phyloP scores from a whole-genome alignment of 768 basidiomycete species.

The Mycena vulgaris region DNA sequence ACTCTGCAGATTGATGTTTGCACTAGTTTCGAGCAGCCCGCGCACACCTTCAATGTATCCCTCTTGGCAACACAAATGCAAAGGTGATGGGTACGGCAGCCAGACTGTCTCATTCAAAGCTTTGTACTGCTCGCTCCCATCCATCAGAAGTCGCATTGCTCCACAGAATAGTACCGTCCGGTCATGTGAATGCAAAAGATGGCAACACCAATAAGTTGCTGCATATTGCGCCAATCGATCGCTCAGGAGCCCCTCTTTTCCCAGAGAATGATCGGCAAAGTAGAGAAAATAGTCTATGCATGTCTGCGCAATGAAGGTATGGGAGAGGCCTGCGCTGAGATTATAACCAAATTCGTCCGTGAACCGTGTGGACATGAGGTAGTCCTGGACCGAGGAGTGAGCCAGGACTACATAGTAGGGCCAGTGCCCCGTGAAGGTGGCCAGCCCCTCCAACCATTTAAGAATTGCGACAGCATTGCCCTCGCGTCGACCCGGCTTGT shows the following conservation, averaged over 20 bases:
- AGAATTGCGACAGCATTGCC: background rate
- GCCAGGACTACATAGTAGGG: background rate
- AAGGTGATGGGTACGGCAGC: background rate
- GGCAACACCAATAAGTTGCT: background rate
- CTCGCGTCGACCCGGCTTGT: background rate
- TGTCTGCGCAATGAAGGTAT: slow-evolving; percentile 1
- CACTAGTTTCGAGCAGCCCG: background rate
- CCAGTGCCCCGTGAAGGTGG: background rate
- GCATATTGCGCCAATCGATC: slow-evolving; percentile 11
- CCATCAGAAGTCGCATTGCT: slow-evolving; percentile 1
- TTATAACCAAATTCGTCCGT: background rate
- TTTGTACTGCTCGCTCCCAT: background rate
- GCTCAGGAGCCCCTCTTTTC: background rate
- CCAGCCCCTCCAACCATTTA: slow-evolving; percentile 6
- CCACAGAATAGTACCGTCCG: background rate
- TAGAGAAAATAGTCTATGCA: slow-evolving; percentile 17
- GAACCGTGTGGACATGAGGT: background rate
- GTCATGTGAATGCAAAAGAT: no score
- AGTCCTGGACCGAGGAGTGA: no score
- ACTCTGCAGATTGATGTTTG: background rate
- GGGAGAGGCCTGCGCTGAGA: background rate
- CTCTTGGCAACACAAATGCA: background rate
- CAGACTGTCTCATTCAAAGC: background rate
- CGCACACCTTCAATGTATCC: background rate
- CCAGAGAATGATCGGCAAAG: background rate